Base-by-base conservation (phyloP, 2,329 filamentous ascomycete genomes). In the Curvularia lunata region DNA sequence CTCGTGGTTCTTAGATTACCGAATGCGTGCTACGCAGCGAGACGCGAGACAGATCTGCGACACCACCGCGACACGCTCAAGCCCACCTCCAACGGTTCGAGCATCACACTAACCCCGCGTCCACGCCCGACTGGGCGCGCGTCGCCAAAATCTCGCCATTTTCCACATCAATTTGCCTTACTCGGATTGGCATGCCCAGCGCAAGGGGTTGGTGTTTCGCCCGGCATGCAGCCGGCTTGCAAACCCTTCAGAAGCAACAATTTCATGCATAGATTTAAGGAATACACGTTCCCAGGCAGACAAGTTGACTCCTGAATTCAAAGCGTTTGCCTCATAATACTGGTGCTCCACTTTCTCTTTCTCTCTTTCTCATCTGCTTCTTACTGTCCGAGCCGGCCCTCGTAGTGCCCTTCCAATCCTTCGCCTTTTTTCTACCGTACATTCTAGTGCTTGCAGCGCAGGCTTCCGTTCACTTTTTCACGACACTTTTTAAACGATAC, bases 181-280 rank as follows among this genome's bases (percentile, higher is more conserved):
- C 62, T 58, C 61, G 65, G 62, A 68, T 57, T 62, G 56, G 28
- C 48, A 52, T 64, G 71, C 68, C 66, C 68, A 75, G 71, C 66
- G 66, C 70, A 69, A 65, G 70, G 69, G 71, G 65, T 59, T 65
- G 52, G 71, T 74, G 75, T 77, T 77, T 77, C 75, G 75, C 67
- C 69, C 63, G 69, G 66, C 58, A 58, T 59, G 62, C 68, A 66
- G 62, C 66, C 58, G 53, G 55, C 58, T 52, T 61, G 66, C 64
- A 62, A 48, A 49, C 56, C 67, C 65, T 59, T 62, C 59, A 62
- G 52, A 64, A 59, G 38, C 37, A 43, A 61, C 67, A 75, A 77
- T 77, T 74, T 77, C 70, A 78, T 77, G 74, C 75, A 63, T 67
- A 56, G 69, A 74, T 74, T 74, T 75, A 78, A 77, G 71, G 66